Evolutionary conservation across 495 filamentous ascomycete species (phyloP).

Genomic region (Aspergillus ellipticus): DNA sequence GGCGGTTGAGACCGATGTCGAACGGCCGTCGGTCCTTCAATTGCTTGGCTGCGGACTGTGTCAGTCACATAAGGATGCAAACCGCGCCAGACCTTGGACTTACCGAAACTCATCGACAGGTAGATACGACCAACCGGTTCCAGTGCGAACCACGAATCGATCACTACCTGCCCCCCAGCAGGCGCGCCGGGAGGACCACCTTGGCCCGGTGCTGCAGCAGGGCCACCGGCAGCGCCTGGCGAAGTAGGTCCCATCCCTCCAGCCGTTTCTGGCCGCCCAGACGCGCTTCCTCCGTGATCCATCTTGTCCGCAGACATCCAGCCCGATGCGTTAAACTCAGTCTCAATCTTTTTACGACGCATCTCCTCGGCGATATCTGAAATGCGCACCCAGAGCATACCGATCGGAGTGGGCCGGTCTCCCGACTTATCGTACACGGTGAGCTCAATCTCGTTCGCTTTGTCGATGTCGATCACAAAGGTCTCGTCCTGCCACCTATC

Average conservation of each 20-base stretch:
- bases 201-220: constrained; percentile 19
- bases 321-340: constrained; percentile 81
- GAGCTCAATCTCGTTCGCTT: constrained; percentile 96
- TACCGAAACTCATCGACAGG: constrained; percentile 83
- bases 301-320: constrained; percentile 98
- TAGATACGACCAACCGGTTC: constrained; percentile 91
- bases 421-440: constrained; percentile 93
- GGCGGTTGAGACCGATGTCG: constrained; percentile 85
- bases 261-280: constrained; percentile 41
- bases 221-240: constrained; percentile 23
- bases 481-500: constrained; percentile 90
- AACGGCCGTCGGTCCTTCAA: constrained; percentile 65
- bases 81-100: constrained; percentile 15
- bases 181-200: constrained; percentile 31
- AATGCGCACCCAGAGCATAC: constrained; percentile 92
- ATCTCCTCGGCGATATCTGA: constrained; percentile 97
- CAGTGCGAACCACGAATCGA: constrained; percentile 95
- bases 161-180: constrained; percentile 58
- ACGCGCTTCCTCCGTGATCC: constrained; percentile 48
- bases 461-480: constrained; percentile 89
- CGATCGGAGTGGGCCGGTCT: constrained; percentile 88
- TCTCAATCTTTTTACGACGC: constrained; percentile 94
- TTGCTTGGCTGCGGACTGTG: constrained; percentile 54
- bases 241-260: constrained; percentile 33
- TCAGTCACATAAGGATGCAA: constrained; percentile 29